phyloP scores from a whole-genome alignment of 2,329 filamentous ascomycete genomes.

The Huntiella bhutanensis region DNA sequence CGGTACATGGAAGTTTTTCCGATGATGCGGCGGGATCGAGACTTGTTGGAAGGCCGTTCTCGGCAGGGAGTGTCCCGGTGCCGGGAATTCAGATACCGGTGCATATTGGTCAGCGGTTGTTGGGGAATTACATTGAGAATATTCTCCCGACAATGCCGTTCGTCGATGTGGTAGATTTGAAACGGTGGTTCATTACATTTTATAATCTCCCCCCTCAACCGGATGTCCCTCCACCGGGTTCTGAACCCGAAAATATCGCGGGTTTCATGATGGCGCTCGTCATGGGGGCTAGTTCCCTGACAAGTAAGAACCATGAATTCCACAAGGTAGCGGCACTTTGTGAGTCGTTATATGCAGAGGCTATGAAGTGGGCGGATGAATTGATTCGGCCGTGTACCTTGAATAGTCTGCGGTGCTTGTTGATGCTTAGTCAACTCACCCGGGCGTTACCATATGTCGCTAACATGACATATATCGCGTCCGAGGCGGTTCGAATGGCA shows the following conservation, averaged over 20 bases:
- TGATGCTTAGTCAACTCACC: conserved; percentile 13
- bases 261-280: conserved; percentile 12
- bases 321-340: conserved; percentile 13
- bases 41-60: conserved; percentile 9
- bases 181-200: conserved; percentile 10
- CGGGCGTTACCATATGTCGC: conserved; percentile 13
- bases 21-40: conserved; percentile 6
- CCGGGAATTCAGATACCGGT: conserved; percentile 11
- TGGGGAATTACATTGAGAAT: conserved; percentile 13
- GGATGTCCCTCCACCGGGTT: background rate
- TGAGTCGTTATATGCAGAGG: conserved; percentile 13
- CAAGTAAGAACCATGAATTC: conserved; percentile 13
- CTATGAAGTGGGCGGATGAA: conserved; percentile 9
- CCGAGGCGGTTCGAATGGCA: conserved; percentile 15
- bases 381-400: conserved; percentile 10
- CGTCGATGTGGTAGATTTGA: conserved; percentile 11
- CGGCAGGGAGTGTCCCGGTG: conserved; percentile 4
- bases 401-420: conserved; percentile 11
- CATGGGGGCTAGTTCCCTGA: conserved; percentile 13
- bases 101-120: conserved; percentile 12
- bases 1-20: conserved; percentile 12
- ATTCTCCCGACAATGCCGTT: conserved; percentile 14
- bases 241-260: background rate
- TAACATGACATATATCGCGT: conserved; percentile 14
- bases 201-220: conserved; percentile 6